phyloP scores from a whole-genome alignment of 2,329 filamentous ascomycete species.

The Epichloe sylvatica region DNA sequence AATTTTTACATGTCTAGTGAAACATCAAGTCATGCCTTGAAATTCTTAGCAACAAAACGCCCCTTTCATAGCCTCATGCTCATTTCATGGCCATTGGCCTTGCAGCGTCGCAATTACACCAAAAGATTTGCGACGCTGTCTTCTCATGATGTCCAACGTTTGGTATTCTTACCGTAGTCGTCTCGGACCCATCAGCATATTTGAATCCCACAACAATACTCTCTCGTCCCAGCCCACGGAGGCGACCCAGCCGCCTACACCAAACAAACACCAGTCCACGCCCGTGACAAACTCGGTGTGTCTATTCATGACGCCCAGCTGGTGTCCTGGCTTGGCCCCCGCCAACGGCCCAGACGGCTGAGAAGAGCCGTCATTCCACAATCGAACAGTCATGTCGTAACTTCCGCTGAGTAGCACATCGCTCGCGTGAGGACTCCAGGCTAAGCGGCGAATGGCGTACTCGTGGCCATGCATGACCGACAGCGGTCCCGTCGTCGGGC shows the following conservation, averaged over 20 bases:
- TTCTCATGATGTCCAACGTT: neutral
- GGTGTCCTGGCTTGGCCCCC: conserved; percentile 41
- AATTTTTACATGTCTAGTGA: neutral
- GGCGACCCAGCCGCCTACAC: conserved; percentile 87
- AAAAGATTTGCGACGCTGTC: no score
- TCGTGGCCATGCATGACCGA: conserved; percentile 71
- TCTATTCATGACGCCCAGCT: conserved; percentile 75
- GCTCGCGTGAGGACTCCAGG: conserved; percentile 88
- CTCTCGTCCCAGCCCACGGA: conserved; percentile 90
- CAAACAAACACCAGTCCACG: conserved; percentile 96
- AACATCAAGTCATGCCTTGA: neutral
- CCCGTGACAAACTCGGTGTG: conserved; percentile 96
- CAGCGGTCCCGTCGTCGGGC: conserved; percentile 56
- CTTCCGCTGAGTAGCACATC: conserved; percentile 79
- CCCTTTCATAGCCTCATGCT: neutral
- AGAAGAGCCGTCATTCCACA: conserved; percentile 68
- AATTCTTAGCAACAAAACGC: neutral
- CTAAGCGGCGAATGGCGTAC: conserved; percentile 73
- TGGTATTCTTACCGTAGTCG: conserved; percentile 1
- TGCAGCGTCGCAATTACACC: neutral
- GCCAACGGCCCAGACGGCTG: conserved; percentile 22
- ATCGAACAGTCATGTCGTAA: conserved; percentile 94
- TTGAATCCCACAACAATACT: conserved; percentile 84
- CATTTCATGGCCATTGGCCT: no score
- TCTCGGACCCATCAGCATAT: conserved; percentile 26